Evolutionary conservation across 345 rosid genomes (phyloP), one percentile per base, ranked within the genome.

Genomic region (Pelargonium nanum): DNA sequence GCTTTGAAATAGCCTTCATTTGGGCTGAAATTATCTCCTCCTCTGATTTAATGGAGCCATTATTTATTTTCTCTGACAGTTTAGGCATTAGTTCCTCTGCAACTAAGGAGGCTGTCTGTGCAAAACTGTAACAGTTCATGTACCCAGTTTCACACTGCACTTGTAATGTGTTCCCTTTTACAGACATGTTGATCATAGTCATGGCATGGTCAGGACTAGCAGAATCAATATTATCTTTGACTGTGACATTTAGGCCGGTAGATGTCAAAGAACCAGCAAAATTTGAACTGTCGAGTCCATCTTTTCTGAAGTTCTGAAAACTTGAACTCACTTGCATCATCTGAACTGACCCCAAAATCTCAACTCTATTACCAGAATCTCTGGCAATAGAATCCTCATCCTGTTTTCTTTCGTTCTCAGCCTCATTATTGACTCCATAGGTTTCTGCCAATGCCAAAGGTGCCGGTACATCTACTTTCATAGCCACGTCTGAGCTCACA

Each of bases 1-100:
- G 83, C 76, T 79, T 85, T 74, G 86, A 80, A 61, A 93, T 89
- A 60, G 74, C 76, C 81, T 80, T 93, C 88, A 79, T 75, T 80
- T 93, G 90, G 53, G 69, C 65, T 48, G 81, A 80, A 64, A 82
- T 79, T 23, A 80, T 73, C 62, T 87, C 97, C 76, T 93, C 99
- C 1, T 65, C 85, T n/a, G 88, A 64, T 64, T 73, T 80, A 62
- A 75, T 28, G 32, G 76, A 63, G 23, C 21, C 75, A 22, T 70
- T 77, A 22, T 55, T 69, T 23, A 53, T 72, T 70, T 83, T 83
- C 60, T 68, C 79, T 54, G 65, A 75, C 67, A 78, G 61, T 77
- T 81, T 87, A 22, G 44, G 78, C 70, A 76, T 32, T 66, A 87
- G 70, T 70, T 84, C 99, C 70, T 82, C 88, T 15, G 70, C 85